Evolutionary conservation across 2,329 filamentous ascomycete genomes (phyloP).

Genomic region (Uncinocarpus reesii): DNA sequence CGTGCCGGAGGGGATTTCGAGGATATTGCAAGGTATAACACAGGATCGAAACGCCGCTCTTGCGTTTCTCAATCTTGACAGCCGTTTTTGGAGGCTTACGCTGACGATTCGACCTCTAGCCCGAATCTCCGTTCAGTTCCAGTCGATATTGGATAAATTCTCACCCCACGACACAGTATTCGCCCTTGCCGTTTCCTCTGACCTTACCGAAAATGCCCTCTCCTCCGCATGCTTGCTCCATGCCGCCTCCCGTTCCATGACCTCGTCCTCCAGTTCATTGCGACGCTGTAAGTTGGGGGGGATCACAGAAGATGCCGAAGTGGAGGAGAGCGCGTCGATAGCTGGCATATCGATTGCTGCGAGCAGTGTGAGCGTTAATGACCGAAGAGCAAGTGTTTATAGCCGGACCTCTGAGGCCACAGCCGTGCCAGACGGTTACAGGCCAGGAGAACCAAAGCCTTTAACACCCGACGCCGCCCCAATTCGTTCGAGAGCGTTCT

Average conservation of each 20-base stretch:
- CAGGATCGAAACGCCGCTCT: neutral
- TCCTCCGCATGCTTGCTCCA: constrained; percentile 83
- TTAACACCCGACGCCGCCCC: constrained; percentile 11
- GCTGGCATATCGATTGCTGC: neutral
- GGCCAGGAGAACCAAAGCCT: neutral
- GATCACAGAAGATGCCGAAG: constrained; percentile 87
- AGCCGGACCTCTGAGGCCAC: constrained; percentile 18
- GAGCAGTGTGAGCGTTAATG: constrained; percentile 4
- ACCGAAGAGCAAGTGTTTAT: constrained; percentile 20
- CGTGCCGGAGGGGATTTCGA: constrained; percentile 78
- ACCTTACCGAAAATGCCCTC: constrained; percentile 77
- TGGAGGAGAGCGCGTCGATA: constrained; percentile 39
- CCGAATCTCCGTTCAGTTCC: constrained; percentile 63
- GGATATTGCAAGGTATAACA: constrained; percentile 70
- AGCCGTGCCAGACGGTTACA: constrained; percentile 15
- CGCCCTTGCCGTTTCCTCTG: constrained; percentile 61
- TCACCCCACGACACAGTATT: constrained; percentile 79
- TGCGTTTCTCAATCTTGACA: neutral
- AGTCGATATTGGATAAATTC: constrained; percentile 47
- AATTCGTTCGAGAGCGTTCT: constrained; percentile 5
- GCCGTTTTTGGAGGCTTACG: neutral
- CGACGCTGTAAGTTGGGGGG: constrained; percentile 71
- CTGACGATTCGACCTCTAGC: constrained; percentile 43
- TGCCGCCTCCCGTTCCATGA: constrained; percentile 73
- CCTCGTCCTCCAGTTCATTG: constrained; percentile 72